Evolutionary conservation across 305 asterid genomes (phyloP), one percentile per base, ranked within the genome.

Genomic region (Fraxinus paxiana): DNA sequence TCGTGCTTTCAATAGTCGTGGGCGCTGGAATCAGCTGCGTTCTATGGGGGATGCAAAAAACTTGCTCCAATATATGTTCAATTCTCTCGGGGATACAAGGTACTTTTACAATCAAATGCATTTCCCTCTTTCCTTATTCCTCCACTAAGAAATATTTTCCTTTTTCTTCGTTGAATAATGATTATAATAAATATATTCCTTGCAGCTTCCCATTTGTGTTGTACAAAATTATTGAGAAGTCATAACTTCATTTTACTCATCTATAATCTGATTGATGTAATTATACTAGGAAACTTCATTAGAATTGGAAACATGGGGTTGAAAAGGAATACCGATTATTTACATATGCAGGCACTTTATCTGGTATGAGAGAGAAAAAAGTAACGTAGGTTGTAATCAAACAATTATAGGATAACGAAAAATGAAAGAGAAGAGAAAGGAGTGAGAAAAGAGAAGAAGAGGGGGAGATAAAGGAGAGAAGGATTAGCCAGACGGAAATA

Each of bases 21-120:
- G 99, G 65, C 94, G 98, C 56, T 96, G 97, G 97, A 96, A 93
- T 87, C 98, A 96, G 80, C 92, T 96, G 61, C 97, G 99, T 33
- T 94, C 99, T 28, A 94, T 96, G 98, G 98, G 93, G 46, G 99
- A 96, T 71, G 97, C 99, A 5, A 96, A 92, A 86, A 89, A 85
- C 87, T 84, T 92, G 84, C 98, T 96, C 77, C 99, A 96, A 74
- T 79, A 91, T 84, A 94, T 94, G 96, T 92, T 92, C 87, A 90
- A 89, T 85, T 87, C 92, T 87, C 96, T 96, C 76, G 98, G 91
- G 8, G 97, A 96, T 85, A 86, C 96, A 83, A 93, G 97, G 99
- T 94, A 80, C 73, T 67, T 67, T 0, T 67, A 67, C 8, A 10
- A 24, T 67, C 20, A 10, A 28, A 26, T 4, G 37, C 73, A 67